Base-by-base conservation (phyloP, 768 basidiomycete genomes). In the Leccinum boreale region DNA sequence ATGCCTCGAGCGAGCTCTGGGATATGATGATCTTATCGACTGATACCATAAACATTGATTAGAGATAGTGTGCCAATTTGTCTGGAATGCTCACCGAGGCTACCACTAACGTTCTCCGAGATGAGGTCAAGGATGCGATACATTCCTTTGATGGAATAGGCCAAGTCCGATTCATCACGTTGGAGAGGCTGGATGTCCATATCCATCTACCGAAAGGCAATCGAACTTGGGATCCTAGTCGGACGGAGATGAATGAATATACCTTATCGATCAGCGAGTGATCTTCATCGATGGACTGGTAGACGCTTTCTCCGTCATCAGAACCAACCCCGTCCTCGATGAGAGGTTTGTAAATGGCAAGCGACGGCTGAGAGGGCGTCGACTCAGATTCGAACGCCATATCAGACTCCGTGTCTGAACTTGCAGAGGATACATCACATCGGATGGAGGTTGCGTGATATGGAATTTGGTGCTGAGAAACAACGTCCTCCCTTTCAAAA, bases 21-120 rank as follows among this genome's bases (percentile, higher is more conserved):
- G 75, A 73, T 28, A 87, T 86, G 66, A 86, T 80, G 31, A 86
- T 78, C 64, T 87, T 86, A 62, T 85, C 83, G 39, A 85, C 85
- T 84, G 58, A 52, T 50, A 17, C 28, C n/a, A 51, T 23, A 9
- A 52, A n/a, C 17, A 23, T 52, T 14, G 1, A 35, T 57, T 10
- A 33, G 10, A 39, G 33, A 9, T 35, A 15, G 5, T 5, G 21
- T 2, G 21, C 5, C 5, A 1, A 28, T 8, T 15, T 14, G 4
- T 50, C 7, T 21, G 11, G 21, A 12, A 45, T 24, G 9, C 68
- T 56, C 60, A 83, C 84, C 84, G 5, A 84, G 73, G 1, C 83
- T 81, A 4, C 79, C 77, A 35, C 75, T 81, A 1, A 78, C 78
- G 48, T 75, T 71, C 57, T 85, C 84, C 11, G 68, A 76, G 58